Evolutionary conservation across 1,284 basidiomycete genomes (phyloP), one percentile per base, ranked within the genome.

Genomic region (Lentinula novae-zelandiae): DNA sequence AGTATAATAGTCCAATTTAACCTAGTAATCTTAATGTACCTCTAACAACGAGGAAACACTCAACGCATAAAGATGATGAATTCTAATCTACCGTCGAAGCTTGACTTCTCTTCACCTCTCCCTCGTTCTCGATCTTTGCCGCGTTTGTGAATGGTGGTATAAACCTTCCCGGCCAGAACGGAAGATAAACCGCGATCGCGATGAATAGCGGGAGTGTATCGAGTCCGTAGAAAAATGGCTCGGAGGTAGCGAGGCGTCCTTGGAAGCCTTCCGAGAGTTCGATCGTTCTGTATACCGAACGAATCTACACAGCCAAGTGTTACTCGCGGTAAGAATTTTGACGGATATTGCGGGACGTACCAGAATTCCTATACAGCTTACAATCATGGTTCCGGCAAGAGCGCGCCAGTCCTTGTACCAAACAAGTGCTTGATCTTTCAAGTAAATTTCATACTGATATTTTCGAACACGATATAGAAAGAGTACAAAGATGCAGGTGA

Each of bases 361-460:
- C 66, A 89, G 69, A 64, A 91, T 88, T 39, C 86, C 85, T 39
- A 85, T 71, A 65, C 86, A 89, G 64, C 87, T 89, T 64, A 89
- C 66, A 10, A 75, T 71, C 56, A 90, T 69, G 1, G 82, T 82
- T 17, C 68, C 73, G 15, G 80, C 81, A 22, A 91, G 73, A 4
- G 81, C 69, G 50, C 83, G 80, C 89, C 87, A 90, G 64, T 87
- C 82, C 10, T 72, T 69, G 65, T 80, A 76, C 84, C 84, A 85
- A n/a, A 69, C 67, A 63, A 74, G 70, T 39, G 65, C 63, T 4
- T 6, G 42, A 2, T 65, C 64, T 65, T 83, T 78, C 58, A 67
- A 67, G 82, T 84, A 89, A 3, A 77, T 68, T 22, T 73, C 73
- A n/a, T 72, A 77, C 61, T 82, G 77, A 51, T 74, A 67, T 27